phyloP scores from a whole-genome alignment of 768 basidiomycete genomes.

The Serpula lacrymans region DNA sequence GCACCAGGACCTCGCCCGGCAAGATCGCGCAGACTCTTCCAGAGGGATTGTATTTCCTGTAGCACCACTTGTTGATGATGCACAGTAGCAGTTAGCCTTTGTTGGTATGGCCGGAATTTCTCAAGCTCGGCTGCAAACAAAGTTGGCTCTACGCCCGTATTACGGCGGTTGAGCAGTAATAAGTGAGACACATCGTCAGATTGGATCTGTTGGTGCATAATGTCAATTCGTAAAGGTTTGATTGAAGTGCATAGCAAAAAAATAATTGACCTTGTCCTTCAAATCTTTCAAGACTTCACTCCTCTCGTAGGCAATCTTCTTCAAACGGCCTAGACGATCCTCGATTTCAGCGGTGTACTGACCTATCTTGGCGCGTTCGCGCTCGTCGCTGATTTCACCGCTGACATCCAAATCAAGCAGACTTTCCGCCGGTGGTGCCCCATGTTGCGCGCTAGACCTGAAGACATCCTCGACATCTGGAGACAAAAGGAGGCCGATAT shows the following conservation, averaged over 20 bases:
- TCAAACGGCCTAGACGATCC: conserved; percentile 70
- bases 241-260: background rate
- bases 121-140: conserved; percentile 93
- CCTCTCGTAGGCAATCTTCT: conserved; percentile 82
- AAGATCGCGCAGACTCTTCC: conserved; percentile 69
- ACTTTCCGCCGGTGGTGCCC: conserved; percentile 37
- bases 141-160: conserved; percentile 76
- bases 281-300: conserved; percentile 87
- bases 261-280: conserved; percentile 81
- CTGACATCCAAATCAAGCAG: conserved; percentile 74
- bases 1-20: conserved; percentile 77
- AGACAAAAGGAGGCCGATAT: conserved; percentile 61
- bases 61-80: conserved; percentile 72
- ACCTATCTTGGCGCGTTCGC: conserved; percentile 65
- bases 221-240: background rate
- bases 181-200: conserved; percentile 95
- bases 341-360: conserved; percentile 72
- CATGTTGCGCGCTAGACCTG: conserved; percentile 44
- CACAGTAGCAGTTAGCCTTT: conserved; percentile 73
- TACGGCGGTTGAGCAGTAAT: conserved; percentile 85
- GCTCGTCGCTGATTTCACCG: conserved; percentile 57
- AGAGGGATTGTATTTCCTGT: conserved; percentile 70
- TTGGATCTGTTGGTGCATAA: conserved; percentile 62
- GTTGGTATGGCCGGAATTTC: conserved; percentile 92
- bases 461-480: conserved; percentile 63